Evolutionary conservation across 352 stramenopile species (phyloP), one percentile per base, ranked within the genome.

Genomic region (Pythium vanterpoolii): DNA sequence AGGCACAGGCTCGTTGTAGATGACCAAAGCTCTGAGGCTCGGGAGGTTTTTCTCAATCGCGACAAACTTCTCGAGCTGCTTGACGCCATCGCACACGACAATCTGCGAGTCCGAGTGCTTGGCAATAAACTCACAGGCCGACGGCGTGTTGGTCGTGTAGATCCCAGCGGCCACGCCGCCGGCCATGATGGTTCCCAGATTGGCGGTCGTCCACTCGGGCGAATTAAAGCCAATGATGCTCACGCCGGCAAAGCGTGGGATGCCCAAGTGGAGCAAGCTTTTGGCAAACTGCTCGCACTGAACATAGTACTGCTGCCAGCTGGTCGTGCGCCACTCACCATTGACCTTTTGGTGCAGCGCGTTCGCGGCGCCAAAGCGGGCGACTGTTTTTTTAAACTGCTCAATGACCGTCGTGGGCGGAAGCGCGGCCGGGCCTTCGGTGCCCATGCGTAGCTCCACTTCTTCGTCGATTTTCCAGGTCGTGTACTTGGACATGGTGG

Each of bases 111-210:
- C 74, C 47, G 88, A 97, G 83, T 99, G 93, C 63, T 98, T 87
- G 39, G 84, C 79, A 60, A 98, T 97, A 74, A 91, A 99, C 63
- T 96, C 70, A 62, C 93, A 98, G 6, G 93, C 84, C 33, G 88
- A 72, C n/a, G 85, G 73, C 28, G 66, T 86, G 76, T 98, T 98
- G 43, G 95, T 98, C 44, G 95, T 96, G 82, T 99, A 99, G 63
- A 99, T 98, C 27, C 96, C 96, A 26, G 90, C 93, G 1, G 89
- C 83, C 27, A 99, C 81, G 30, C 79, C 87, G 24, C 93, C 94
- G 1, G 95, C 95, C 38, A 97, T 82, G 58, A 98, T 98, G 28
- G 89, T 81, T 46, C 94, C 95, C 14, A 98, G 66, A 53, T 98
- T 82, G 23, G 94, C 74, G 57, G 99, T 90, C 49, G 91, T 72